Conservation (phyloP, 768 basidiomycete species). For the Suillus subalutaceus region DNA sequence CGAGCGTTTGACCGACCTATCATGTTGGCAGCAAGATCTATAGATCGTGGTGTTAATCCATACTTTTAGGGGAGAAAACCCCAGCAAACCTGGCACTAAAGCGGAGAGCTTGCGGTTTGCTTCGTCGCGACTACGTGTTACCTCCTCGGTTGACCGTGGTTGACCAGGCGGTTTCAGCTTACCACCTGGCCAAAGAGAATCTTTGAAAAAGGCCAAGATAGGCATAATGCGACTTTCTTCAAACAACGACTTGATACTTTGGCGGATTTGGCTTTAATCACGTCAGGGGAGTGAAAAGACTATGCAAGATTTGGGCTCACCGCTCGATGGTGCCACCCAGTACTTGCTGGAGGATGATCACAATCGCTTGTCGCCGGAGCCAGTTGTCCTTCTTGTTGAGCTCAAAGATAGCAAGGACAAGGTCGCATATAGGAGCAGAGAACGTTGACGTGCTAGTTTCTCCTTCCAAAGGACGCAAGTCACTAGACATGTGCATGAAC, state of each 20-base stretch:
- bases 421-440: conserved; percentile 91
- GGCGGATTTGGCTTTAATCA: conserved; percentile 79
- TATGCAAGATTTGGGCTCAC: conserved; percentile 44
- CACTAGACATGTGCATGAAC: conserved; percentile 72
- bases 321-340: conserved; percentile 95
- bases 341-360: conserved; percentile 95
- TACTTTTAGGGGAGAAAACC: conserved; percentile 12
- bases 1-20: conserved; percentile 97
- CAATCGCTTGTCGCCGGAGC: conserved; percentile 92
- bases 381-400: conserved; percentile 96
- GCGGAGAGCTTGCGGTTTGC: conserved; percentile 90
- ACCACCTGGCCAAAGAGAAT: conserved; percentile 87
- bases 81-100: conserved; percentile 78
- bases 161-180: conserved; percentile 58
- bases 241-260: conserved; percentile 64
- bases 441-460: conserved; percentile 90
- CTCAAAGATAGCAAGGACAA: conserved; percentile 92
- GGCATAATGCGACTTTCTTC: conserved; percentile 73
- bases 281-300: conserved; percentile 5
- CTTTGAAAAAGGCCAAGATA: conserved; percentile 67
- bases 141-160: conserved; percentile 83
- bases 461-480: conserved; percentile 80
- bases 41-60: conserved; percentile 6
- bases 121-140: conserved; percentile 76
- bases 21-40: conserved; percentile 96